Conservation (phyloP, 73 alveolate species). For the Symbiodinium natans region DNA sequence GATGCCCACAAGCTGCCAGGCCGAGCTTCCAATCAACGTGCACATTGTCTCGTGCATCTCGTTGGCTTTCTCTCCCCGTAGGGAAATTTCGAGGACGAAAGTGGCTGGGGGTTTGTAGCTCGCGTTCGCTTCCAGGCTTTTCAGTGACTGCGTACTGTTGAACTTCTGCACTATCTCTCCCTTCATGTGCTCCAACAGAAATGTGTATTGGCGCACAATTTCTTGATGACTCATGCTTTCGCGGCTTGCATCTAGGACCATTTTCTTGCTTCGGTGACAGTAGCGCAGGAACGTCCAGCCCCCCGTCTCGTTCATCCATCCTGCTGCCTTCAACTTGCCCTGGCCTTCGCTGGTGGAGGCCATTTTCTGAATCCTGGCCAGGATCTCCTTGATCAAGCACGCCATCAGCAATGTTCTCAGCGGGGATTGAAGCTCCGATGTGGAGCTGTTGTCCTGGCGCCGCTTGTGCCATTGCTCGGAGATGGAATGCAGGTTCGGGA, state of each 20-base stretch:
- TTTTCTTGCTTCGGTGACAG: neutral
- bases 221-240: neutral
- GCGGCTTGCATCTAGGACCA: neutral
- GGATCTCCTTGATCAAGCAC: neutral
- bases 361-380: neutral
- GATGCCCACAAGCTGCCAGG: neutral
- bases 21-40: neutral
- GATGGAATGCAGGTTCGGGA: neutral
- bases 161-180: neutral
- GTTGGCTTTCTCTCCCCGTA: neutral
- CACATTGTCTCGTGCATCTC: neutral
- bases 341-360: neutral
- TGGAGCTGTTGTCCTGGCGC: neutral
- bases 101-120: too few species aligned
- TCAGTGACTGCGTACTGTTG: neutral
- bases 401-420: neutral
- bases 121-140: neutral
- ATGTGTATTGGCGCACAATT: neutral
- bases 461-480: neutral
- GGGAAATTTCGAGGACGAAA: too few species aligned
- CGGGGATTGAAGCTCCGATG: neutral
- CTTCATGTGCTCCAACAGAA: neutral
- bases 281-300: neutral
- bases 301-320: neutral
- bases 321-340: too few species aligned